Evolutionary conservation across 441 rosid species (phyloP), one percentile per base, ranked within the genome.

Genomic region (Flueggea neowawraea): DNA sequence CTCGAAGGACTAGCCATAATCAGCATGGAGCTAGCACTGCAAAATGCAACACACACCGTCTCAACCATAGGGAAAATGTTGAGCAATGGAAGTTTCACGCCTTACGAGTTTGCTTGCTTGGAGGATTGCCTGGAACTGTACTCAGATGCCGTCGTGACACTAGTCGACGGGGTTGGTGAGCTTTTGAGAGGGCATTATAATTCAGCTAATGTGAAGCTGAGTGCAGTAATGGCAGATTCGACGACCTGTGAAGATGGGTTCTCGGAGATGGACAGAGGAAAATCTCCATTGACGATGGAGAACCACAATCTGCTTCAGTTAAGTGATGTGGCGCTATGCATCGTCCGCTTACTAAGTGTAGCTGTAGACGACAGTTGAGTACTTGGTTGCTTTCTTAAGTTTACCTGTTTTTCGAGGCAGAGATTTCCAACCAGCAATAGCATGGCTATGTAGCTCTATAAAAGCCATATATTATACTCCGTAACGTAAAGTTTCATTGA

Each of bases 231-330:
- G 87, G 81, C 77, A 56, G 78, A 76, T 1, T 66, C 87, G 6
- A 57, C 54, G 5, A 77, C 80, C 1, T 86, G 96, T 45, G 89
- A 89, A 71, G 78, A 73, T 52, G 84, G 87, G 55, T 84, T 86
- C 33, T 13, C 6, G 17, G 73, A 74, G 16, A 78, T 61, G 69
- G 73, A 64, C 70, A 80, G 78, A 64, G 65, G 62, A 36, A 73
- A 36, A 47, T 84, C 81, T 64, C 89, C 84, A 2, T 50, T 81
- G 68, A 67, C 72, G 9, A 28, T 10, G 15, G 76, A 81, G 60
- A 86, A 83, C 64, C 62, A 74, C 31, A 66, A 53, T 57, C 59
- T 84, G 65, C 75, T 84, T 51, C 78, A 79, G 63, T 74, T 86
- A 54, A 76, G 80, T 65, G 79, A 77, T 62, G 67, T 80, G 61